These are phyloP conservation scores for Craspedostauros australis DNA, from an alignment of 108 stramenopile species.

Conservation along the genomic window DNA sequence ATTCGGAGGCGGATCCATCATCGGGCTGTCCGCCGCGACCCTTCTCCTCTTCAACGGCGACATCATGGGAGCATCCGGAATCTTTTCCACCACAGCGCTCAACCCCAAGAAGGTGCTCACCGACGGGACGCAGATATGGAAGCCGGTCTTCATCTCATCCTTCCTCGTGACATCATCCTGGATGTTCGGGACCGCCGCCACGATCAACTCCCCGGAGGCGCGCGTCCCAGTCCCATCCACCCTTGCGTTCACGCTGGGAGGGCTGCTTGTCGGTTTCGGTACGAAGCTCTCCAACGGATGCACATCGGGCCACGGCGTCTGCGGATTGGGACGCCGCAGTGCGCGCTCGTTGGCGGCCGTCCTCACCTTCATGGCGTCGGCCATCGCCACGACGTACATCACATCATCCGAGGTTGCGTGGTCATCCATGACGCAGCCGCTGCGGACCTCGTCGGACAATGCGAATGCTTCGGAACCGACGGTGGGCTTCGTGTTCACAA, in stretches of 20 bases:
- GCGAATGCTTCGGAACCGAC: no score
- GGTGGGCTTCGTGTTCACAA: not conserved
- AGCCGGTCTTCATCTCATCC: constrained; percentile 40
- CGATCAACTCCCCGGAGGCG: constrained; percentile 2
- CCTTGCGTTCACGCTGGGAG: constrained; percentile 43
- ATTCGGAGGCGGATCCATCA: constrained; percentile 10
- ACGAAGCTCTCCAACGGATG: constrained; percentile 72
- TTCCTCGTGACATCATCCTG: constrained; percentile 38
- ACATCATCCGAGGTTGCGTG: constrained; percentile 20
- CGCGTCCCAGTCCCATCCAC: constrained; percentile 7
- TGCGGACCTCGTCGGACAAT: not conserved
- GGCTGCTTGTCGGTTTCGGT: constrained; percentile 71
- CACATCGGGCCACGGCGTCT: constrained; percentile 64
- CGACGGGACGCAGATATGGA: constrained; percentile 43
- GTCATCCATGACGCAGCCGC: constrained; percentile 4
- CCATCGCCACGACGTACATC: constrained; percentile 38
- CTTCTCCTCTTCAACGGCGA: constrained; percentile 61
- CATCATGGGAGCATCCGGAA: constrained; percentile 63
- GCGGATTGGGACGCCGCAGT: constrained; percentile 78
- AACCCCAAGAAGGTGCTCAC: constrained; percentile 24
- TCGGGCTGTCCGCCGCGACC: constrained; percentile 42
- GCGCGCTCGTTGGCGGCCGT: constrained; percentile 68
- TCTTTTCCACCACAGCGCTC: constrained; percentile 33
- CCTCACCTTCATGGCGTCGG: constrained; percentile 66
- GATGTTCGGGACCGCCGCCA: constrained; percentile 11